These are phyloP conservation scores for Incumbomyces delicatus DNA, from an alignment of 2,329 filamentous ascomycete genomes.

Conservation along the genomic window DNA sequence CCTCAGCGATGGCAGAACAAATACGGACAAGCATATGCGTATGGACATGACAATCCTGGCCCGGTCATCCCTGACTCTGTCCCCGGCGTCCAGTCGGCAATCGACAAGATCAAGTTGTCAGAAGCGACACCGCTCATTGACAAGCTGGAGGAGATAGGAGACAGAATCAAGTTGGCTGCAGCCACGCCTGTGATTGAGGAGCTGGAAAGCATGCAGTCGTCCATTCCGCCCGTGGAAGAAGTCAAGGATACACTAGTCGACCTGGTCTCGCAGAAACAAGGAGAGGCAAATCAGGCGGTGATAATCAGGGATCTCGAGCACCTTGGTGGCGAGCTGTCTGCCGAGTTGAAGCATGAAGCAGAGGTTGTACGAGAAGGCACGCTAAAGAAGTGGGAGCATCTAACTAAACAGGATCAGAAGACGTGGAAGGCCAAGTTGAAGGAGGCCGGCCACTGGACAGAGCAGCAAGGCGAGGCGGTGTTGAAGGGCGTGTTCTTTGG, in stretches of 20 bases:
- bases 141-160: conserved; percentile 11
- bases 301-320: conserved; percentile 18
- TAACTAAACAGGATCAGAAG: conserved; percentile 52
- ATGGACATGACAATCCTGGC: conserved; percentile 16
- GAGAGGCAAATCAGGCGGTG: conserved; percentile 19
- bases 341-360: conserved; percentile 23
- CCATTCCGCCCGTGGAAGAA: background rate
- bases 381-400: conserved; percentile 59
- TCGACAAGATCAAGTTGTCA: conserved; percentile 10
- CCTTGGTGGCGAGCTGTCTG: conserved; percentile 32
- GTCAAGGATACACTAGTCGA: conserved; percentile 13
- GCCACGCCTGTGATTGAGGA: conserved; percentile 3
- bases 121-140: conserved; percentile 5
- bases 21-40: conserved; percentile 32
- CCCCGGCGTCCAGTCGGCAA: conserved; percentile 1
- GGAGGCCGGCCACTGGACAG: conserved; percentile 68
- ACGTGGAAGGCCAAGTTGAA: conserved; percentile 61
- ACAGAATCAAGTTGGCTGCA: conserved; percentile 5
- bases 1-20: conserved; percentile 40
- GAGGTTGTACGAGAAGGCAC: conserved; percentile 15
- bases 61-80: conserved; percentile 4
- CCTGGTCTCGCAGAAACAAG: conserved; percentile 15
- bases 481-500: conserved; percentile 70
- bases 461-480: conserved; percentile 65
- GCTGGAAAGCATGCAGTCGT: conserved; percentile 6